Percentiles rank a stretch among this genome's conserved stretches.
These are phyloP conservation scores for Neofusicoccum laricinum DNA, from an alignment of 2,329 filamentous ascomycete genomes.

Conservation along the genomic window DNA sequence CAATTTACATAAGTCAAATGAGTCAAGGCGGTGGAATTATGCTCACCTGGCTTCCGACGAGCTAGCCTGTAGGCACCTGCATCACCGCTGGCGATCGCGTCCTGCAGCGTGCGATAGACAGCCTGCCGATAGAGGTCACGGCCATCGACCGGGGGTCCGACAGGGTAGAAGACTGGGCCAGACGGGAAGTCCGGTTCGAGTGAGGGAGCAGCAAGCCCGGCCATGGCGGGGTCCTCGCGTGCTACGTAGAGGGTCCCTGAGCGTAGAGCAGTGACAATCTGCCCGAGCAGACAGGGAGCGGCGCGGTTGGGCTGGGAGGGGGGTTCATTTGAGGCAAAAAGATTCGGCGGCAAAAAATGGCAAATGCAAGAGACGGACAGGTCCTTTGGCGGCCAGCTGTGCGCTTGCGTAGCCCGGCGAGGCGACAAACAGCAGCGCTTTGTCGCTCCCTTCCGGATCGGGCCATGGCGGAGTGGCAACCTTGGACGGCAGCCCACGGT, in stretches of 20 bases:
- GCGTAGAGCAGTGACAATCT: neutral
- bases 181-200: neutral
- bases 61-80: neutral
- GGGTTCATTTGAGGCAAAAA: neutral
- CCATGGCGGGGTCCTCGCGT: neutral
- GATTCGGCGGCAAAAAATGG: neutral
- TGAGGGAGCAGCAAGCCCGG: neutral
- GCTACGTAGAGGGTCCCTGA: neutral
- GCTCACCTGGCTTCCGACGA: neutral
- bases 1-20: too few relatives aligned
- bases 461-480: neutral
- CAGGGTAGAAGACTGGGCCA: neutral
- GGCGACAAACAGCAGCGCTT: neutral
- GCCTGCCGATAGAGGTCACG: neutral
- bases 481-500: neutral
- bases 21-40: neutral
- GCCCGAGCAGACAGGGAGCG: conserved; percentile 7
- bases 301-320: neutral
- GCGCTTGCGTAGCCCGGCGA: neutral
- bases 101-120: neutral
- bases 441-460: neutral
- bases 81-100: too few relatives aligned
- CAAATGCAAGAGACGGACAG: neutral
- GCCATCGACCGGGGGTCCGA: neutral
- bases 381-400: neutral